Base-by-base conservation (phyloP, 2,329 filamentous ascomycete genomes). In the Microsporum audouinii region DNA sequence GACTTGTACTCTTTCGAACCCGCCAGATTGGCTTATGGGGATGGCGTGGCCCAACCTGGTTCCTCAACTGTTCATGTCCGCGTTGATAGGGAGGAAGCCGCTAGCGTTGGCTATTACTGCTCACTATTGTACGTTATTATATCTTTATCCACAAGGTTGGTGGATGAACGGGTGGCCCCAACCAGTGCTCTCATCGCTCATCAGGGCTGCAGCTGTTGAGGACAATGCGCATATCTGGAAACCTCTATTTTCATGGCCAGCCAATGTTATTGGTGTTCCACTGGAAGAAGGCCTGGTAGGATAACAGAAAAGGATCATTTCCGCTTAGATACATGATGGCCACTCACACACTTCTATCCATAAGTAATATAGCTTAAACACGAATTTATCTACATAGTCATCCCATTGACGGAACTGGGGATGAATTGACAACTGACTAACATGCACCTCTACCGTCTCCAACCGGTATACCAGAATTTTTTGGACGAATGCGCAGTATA, bases 131-230 rank as follows among this genome's bases (percentile, higher is more conserved):
- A 84, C 83, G 31, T 73, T 86, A 41, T 75, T 87, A 45, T 83
- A 82, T 66, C 78, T 78, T 33, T 76, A 85, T 64, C 82, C 85
- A 64, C 71, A 76, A 17, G 74, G 84, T 17, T 88, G 86, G 86
- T 88, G 86, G 85, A 71, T 87, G 2, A 77, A 82, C 47, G 84
- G 84, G 33, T 84, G 86, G 64, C 80, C 84, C n/a, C 80, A 82
- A n/a, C 80, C 83, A 62, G 84, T 88, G 67, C 82, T 88, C 27
- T 80, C 53, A 14, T 58, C 60, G 5, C 49, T 68, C 33, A n/a
- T 55, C 51, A 34, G 23, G 4, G 14, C 38, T 3, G 51, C n/a
- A 34, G 51, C 51, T 8, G 31, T 55, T 17, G 12, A 14, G 17
- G 10, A 29, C 5, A 10, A 17, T 34, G 33, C 5, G 8, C 31